Evolutionary conservation across 768 basidiomycete species (phyloP).

Genomic region (Xanthoconium purpureum): DNA sequence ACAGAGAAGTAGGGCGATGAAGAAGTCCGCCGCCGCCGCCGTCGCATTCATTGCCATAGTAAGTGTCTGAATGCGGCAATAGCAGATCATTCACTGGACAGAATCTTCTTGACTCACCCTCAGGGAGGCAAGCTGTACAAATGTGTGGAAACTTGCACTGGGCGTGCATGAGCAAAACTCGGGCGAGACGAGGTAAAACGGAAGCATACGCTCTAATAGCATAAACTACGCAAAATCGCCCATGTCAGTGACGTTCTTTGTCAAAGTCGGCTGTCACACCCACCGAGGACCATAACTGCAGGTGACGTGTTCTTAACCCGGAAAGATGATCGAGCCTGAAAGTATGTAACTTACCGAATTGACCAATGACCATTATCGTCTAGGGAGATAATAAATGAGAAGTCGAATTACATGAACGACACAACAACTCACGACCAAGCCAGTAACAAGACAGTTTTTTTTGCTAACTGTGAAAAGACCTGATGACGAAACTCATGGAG

Average conservation of each 20-base stretch:
- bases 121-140: constrained; percentile 35
- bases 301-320: constrained; percentile 1
- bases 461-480: constrained; percentile 42
- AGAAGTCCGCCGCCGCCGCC: constrained; percentile 44
- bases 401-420: neutral
- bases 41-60: constrained; percentile 52
- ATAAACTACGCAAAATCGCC: constrained; percentile 29
- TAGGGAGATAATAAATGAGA: neutral
- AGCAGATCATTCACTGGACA: neutral
- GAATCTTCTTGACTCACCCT: constrained; percentile 33
- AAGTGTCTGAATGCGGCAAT: constrained; percentile 24
- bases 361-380: constrained; percentile 33
- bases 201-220: constrained; percentile 33
- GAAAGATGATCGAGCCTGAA: neutral
- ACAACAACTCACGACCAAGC: constrained; percentile 23
- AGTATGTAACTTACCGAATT: constrained; percentile 33
- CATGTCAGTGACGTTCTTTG: constrained; percentile 1
- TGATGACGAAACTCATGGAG: neutral
- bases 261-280: constrained; percentile 22
- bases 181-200: neutral
- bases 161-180: constrained; percentile 10
- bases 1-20: constrained; percentile 49
- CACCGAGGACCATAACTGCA: constrained; percentile 33
- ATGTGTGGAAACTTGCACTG: constrained; percentile 35
- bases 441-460: constrained; percentile 37